Conservation (phyloP, 1,284 basidiomycete genomes). For the Malassezia nana region DNA sequence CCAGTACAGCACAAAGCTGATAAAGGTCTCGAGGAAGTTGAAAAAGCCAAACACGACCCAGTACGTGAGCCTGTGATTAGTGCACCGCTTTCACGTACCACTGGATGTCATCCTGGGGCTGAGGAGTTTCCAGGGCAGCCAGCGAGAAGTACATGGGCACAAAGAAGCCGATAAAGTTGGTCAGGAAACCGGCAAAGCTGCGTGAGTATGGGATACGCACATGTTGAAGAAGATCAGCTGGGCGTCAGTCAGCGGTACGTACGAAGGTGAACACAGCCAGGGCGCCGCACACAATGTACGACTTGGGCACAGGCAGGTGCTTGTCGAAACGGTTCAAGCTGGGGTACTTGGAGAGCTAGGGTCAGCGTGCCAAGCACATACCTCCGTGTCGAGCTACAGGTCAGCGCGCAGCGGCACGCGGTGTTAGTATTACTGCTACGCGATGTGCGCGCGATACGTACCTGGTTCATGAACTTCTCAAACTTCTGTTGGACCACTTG, state of each 20-base stretch:
- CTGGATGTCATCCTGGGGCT: conserved; percentile 48
- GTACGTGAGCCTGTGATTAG: conserved; percentile 42
- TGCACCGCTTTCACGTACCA: conserved; percentile 23
- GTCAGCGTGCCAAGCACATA: conserved; percentile 49
- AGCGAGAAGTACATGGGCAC: conserved; percentile 48
- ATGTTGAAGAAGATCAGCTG: conserved; percentile 51
- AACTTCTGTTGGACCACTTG: conserved; percentile 39
- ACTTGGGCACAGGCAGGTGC: conserved; percentile 83
- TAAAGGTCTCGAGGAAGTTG: conserved; percentile 46
- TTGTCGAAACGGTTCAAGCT: conserved; percentile 60
- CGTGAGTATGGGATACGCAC: conserved; percentile 6
- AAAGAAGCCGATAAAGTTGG: conserved; percentile 46
- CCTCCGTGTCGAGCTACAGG: conserved; percentile 85
- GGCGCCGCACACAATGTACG: conserved; percentile 72
- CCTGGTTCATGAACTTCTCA: conserved; percentile 46
- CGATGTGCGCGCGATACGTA: conserved; percentile 19
- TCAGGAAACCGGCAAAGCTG: conserved; percentile 47
- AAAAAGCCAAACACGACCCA: conserved; percentile 49
- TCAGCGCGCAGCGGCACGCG: not conserved
- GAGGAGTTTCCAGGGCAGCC: conserved; percentile 44
- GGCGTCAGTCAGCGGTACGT: conserved; percentile 13
- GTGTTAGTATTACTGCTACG: conserved; percentile 1
- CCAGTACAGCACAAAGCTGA: conserved; percentile 51
- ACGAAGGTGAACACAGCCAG: conserved; percentile 53
- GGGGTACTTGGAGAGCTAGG: conserved; percentile 79